phyloP scores from a whole-genome alignment of 2,329 filamentous ascomycete species.

The Fusarium veterinarium region DNA sequence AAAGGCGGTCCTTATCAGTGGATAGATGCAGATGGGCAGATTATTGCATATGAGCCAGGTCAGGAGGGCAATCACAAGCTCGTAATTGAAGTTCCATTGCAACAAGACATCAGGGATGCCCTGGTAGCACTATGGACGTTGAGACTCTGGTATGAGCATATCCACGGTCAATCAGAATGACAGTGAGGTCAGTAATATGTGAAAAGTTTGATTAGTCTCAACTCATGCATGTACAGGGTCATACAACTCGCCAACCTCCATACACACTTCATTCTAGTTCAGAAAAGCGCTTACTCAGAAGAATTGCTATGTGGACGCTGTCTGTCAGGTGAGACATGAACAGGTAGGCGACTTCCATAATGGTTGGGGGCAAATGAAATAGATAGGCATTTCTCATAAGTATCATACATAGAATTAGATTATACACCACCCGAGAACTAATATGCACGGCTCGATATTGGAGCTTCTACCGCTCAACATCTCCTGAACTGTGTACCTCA shows the following conservation, averaged over 20 bases:
- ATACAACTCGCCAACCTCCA: background rate
- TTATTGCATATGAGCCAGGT: background rate
- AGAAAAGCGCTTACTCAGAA: background rate
- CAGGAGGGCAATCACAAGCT: background rate
- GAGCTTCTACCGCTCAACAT: constrained; percentile 3
- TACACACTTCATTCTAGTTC: fast-evolving
- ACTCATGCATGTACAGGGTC: background rate
- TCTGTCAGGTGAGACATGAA: background rate
- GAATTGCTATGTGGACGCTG: background rate
- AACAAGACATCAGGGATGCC: background rate
- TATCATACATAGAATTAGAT: background rate
- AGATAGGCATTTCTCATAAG: background rate
- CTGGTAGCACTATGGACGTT: constrained; percentile 25
- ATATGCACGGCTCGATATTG: background rate
- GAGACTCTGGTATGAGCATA: constrained; percentile 24
- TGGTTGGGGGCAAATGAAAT: background rate
- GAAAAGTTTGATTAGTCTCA: fast-evolving
- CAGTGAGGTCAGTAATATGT: background rate
- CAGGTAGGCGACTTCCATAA: background rate
- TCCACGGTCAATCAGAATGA: background rate
- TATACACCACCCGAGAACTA: background rate
- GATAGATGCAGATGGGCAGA: background rate
- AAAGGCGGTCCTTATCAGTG: constrained; percentile 27
- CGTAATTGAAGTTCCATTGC: background rate
- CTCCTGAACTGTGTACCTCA: constrained; percentile 29